Conservation (phyloP, 2,329 filamentous ascomycete species). For the Cladorrhinum sp. region DNA sequence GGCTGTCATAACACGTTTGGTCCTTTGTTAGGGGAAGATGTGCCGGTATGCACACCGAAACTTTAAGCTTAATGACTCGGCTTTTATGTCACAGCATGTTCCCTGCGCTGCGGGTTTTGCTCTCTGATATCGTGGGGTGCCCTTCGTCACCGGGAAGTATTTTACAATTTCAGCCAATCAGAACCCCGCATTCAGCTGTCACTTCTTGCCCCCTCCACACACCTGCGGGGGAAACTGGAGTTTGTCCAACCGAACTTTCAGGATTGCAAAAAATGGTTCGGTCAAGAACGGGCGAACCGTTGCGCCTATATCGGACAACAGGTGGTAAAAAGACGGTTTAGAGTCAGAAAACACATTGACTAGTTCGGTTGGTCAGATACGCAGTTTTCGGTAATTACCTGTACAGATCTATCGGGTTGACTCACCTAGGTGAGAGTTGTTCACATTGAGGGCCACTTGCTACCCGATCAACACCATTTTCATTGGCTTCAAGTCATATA, state of each 20-base stretch:
- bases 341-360: background rate
- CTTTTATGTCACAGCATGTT: conserved; percentile 1
- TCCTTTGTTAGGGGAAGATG: background rate
- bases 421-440: background rate
- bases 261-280: background rate
- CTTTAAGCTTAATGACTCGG: conserved; percentile 3
- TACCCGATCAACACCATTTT: background rate
- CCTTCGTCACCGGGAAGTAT: background rate
- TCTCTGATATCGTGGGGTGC: background rate
- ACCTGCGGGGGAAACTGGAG: background rate
- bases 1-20: background rate
- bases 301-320: background rate
- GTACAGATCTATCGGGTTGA: background rate
- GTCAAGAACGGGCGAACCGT: background rate
- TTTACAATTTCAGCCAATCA: background rate
- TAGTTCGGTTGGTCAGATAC: background rate
- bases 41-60: background rate
- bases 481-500: background rate
- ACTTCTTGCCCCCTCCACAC: background rate
- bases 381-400: background rate
- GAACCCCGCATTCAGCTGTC: background rate
- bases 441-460: background rate
- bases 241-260: background rate
- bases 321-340: background rate
- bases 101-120: background rate